Evolutionary conservation across 495 filamentous ascomycete genomes (phyloP), one percentile per base, ranked within the genome.

Genomic region (Daldinia childiae): DNA sequence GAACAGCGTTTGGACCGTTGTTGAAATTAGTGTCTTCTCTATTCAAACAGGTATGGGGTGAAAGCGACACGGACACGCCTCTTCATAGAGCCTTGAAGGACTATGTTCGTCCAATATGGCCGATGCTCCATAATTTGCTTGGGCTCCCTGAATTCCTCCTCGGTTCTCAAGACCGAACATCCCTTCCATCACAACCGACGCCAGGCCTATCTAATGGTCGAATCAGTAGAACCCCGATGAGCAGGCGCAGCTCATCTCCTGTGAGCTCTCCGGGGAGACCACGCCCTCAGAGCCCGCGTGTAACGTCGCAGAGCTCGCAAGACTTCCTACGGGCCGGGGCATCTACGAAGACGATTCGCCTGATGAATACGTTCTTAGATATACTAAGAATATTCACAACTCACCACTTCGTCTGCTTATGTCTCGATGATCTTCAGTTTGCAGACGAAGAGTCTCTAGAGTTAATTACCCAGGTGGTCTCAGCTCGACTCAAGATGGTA

Each of bases 21-120:
- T 84, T 95, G 3, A 91, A 90, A 73, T 81, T 94, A 2, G 81
- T 97, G 66, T 92, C 92, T 6, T 94, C 91, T 41, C 81, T 97
- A 5, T 91, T 97, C 68, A 91, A 93, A 56, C 94, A 97, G 72
- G 93, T 96, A 7, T 97, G 95, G 81, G 94, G 93, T 0, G 93
- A 97, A 76, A 90, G 90, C 59, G 92, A 97, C 79, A 90, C 94
- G 2, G 89, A 89, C 2, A 96, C 91, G 0, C 86, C 91, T 4
- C 95, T 96, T 72, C 94, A 97, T 66, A 87, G 91, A 61, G 85
- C 84, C 55, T 79, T 97, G 17, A 89, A 92, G 62, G 83, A 87
- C 21, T 91, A 91, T 60, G 86, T 95, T 52, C 88, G 89, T 17
- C 89, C 91, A 4, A 86, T 92, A 64, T 97, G 93, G 93, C 85